These are phyloP conservation scores for Trametes meyenii DNA, from an alignment of 768 basidiomycete genomes.

Conservation along the genomic window DNA sequence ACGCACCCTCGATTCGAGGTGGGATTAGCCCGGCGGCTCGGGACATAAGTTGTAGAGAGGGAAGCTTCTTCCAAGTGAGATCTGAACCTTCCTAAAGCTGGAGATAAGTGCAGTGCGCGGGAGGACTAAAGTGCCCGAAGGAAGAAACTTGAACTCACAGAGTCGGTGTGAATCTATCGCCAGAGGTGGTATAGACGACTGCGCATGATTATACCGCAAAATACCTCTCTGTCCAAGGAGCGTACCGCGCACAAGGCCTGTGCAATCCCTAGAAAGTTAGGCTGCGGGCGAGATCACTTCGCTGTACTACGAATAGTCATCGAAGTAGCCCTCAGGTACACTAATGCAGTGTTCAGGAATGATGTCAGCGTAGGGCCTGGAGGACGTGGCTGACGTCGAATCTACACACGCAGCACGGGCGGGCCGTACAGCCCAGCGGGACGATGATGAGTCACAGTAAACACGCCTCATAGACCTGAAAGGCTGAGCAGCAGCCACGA, in stretches of 20 bases:
- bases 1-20: slow-evolving; percentile 1
- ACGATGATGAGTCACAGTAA: neutral
- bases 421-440: neutral
- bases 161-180: slow-evolving; percentile 10
- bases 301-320: no score
- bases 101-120: slow-evolving; percentile 3
- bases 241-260: slow-evolving; percentile 3
- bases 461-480: neutral
- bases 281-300: neutral
- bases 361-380: no score
- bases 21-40: neutral
- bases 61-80: slow-evolving; percentile 3
- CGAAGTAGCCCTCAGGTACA: no score
- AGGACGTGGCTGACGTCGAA: neutral
- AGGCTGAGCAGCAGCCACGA: neutral
- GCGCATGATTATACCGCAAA: neutral
- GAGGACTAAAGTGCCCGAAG: slow-evolving; percentile 7
- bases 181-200: neutral
- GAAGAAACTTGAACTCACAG: slow-evolving; percentile 1
- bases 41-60: neutral
- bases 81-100: slow-evolving; percentile 6
- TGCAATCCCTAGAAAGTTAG: slow-evolving; percentile 11
- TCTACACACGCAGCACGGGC: neutral
- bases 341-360: no score
- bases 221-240: neutral